phyloP scores from a whole-genome alignment of 1,284 basidiomycete species.

The Cutaneotrichosporon daszewskae region DNA sequence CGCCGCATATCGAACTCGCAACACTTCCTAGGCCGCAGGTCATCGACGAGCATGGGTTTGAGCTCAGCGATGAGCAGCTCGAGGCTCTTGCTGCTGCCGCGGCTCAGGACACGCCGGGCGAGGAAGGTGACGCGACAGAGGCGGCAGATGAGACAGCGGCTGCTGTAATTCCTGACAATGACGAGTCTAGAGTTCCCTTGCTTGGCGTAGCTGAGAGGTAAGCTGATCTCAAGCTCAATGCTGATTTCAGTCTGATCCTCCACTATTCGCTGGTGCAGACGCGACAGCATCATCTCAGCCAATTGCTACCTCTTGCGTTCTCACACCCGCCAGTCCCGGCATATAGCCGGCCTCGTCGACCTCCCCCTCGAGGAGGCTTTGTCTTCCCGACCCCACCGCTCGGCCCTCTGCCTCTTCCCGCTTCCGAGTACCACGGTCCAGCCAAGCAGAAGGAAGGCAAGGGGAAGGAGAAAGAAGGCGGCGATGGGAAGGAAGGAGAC shows the following conservation, averaged over 20 bases:
- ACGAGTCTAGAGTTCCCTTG: too few relatives aligned
- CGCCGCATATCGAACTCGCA: conserved; percentile 28
- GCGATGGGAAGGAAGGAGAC: background rate
- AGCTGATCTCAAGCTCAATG: background rate
- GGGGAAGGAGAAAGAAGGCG: background rate
- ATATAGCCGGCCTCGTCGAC: conserved; percentile 32
- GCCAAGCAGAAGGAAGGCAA: background rate
- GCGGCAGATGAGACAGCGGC: conserved; percentile 4
- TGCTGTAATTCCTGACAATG: too few relatives aligned
- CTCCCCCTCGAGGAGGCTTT: conserved; percentile 29
- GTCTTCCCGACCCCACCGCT: conserved; percentile 35
- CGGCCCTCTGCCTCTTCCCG: conserved; percentile 22
- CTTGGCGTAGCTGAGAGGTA: conserved; percentile 34
- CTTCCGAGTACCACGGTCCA: conserved; percentile 15
- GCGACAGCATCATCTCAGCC: conserved; percentile 33
- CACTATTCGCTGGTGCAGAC: conserved; percentile 37
- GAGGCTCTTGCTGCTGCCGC: conserved; percentile 30
- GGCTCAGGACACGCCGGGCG: conserved; percentile 1
- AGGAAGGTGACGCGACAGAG: conserved; percentile 4
- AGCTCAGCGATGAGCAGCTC: conserved; percentile 35
- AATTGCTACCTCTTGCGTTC: conserved; percentile 42
- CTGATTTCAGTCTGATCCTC: conserved; percentile 28
- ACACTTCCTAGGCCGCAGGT: conserved; percentile 27
- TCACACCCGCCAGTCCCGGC: conserved; percentile 40
- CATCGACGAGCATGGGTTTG: conserved; percentile 30